Base-by-base conservation (phyloP, 257 asterid species). In the Forsythia suspensa region DNA sequence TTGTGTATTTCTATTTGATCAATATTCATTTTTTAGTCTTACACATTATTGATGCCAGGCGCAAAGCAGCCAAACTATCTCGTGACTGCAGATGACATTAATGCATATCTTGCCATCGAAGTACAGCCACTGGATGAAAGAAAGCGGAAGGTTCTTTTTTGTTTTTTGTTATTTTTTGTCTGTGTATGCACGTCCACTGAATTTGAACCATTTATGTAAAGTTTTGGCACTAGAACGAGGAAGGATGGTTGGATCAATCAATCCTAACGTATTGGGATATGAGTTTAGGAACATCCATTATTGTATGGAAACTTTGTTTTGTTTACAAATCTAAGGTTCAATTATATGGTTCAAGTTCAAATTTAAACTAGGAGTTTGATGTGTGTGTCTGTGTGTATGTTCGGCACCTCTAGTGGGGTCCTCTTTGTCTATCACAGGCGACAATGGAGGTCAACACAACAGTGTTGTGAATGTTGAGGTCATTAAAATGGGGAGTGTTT, bases 41-140 rank as follows among this genome's bases (percentile, higher is more conserved):
- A 76, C 75, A 46, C 66, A 81, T 48, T 75, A 76, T 75, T 86
- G 52, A 75, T 86, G 66, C 51, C 94, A 95, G 99, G 97, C 76
- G 99, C 98, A 73, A 94, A 92, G 80, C 97, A 92, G 82, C 98
- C 99, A 84, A 86, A 82, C 75, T 96, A 96, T 88, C 93, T 94
- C 82, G 89, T 96, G 78, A 90, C 99, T 76, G 98, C 99, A 55
- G 98, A 96, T 73, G 99, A 96, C 77, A 91, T 96, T 76, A 92
- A 92, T 80, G 90, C 98, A 4, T 89, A 80, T 86, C 95, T 96
- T 68, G 99, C 98, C 83, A 94, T 96, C 81, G 97, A 96, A 91
- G 99, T 94, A 77, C 99, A 94, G 85, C 99, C 99, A n/a, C 81
- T 94, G 81, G 99, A 96, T 78, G 89, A 96, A 78, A 91, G 97